Percentiles rank a stretch among this genome's conserved stretches.
Evolutionary conservation across 169 alveolate genomes (phyloP).

Genomic region (Plasmodium cynomolgi): DNA sequence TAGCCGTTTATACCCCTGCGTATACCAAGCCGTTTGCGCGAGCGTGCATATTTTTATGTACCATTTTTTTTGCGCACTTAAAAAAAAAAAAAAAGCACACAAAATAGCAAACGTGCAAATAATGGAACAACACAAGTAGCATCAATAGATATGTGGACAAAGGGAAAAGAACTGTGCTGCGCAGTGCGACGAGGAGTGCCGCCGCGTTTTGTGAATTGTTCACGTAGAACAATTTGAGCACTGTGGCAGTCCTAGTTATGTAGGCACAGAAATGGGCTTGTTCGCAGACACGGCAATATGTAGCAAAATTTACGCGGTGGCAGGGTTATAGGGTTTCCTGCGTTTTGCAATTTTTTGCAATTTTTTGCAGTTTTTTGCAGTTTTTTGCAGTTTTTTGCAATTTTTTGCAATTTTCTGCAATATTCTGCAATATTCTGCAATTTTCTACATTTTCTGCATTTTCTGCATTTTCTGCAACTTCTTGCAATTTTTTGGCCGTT

Average conservation of each 20-base stretch:
- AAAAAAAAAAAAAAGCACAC: background rate
- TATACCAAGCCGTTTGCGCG: background rate
- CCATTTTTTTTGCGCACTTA: background rate
- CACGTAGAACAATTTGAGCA: background rate
- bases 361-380: background rate
- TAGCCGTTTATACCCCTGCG: background rate
- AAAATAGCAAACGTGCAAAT: background rate
- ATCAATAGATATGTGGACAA: background rate
- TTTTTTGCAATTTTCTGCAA: background rate
- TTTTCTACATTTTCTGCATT: background rate
- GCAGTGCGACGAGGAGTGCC: background rate
- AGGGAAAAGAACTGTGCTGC: background rate
- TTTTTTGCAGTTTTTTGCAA: background rate
- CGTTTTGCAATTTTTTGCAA: background rate
- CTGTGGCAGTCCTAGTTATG: background rate
- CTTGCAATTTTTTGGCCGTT: background rate
- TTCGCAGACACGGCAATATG: background rate
- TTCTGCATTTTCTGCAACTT: background rate
- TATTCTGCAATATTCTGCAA: background rate
- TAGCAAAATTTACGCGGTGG: background rate
- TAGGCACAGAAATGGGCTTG: slow-evolving; percentile 1
- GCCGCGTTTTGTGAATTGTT: background rate
- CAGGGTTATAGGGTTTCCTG: background rate
- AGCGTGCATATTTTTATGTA: background rate
- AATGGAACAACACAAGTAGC: background rate